These are phyloP conservation scores for Apophysomyces ossiformis DNA, from an alignment of 371 early-diverging fungal genomes.

Conservation along the genomic window DNA sequence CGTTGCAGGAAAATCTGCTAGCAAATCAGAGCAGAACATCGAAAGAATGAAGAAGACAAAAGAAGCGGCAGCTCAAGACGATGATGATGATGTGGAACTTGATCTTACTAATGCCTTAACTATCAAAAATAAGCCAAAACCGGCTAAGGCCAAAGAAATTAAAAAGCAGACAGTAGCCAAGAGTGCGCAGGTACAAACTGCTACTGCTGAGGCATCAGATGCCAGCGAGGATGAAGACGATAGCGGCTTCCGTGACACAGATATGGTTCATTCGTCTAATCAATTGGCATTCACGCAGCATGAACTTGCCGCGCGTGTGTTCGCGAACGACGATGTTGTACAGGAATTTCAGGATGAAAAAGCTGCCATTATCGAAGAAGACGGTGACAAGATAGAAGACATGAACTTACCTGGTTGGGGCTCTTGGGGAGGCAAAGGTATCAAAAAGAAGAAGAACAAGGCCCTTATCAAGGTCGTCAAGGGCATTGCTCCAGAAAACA, in stretches of 20 bases:
- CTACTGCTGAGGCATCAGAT: conserved; percentile 8
- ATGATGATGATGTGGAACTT: conserved; percentile 60
- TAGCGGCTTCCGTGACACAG: conserved; percentile 25
- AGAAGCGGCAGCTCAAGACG: conserved; percentile 41
- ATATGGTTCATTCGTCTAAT: conserved; percentile 57
- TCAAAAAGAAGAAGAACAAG: conserved; percentile 64
- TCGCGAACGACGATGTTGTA: conserved; percentile 90
- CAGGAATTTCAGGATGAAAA: conserved; percentile 92
- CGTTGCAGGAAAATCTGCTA: conserved; percentile 54
- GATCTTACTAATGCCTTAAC: conserved; percentile 58
- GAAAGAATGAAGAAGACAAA: conserved; percentile 58
- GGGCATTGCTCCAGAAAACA: conserved; percentile 69
- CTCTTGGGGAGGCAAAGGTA: conserved; percentile 83
- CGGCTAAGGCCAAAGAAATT: conserved; percentile 22
- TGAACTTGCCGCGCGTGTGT: conserved; percentile 91
- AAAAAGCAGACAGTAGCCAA: conserved; percentile 22
- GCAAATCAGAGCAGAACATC: conserved; percentile 62
- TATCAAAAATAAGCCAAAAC: conserved; percentile 9
- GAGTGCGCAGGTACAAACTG: conserved; percentile 12
- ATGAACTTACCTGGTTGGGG: conserved; percentile 96
- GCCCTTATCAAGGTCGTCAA: conserved; percentile 63
- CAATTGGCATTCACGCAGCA: conserved; percentile 72
- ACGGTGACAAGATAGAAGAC: conserved; percentile 79
- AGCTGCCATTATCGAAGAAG: conserved; percentile 64
- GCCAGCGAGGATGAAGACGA: conserved; percentile 33